Evolutionary conservation across 805 yeast genomes (phyloP).

Genomic region (Wickerhamomyces bovis): DNA sequence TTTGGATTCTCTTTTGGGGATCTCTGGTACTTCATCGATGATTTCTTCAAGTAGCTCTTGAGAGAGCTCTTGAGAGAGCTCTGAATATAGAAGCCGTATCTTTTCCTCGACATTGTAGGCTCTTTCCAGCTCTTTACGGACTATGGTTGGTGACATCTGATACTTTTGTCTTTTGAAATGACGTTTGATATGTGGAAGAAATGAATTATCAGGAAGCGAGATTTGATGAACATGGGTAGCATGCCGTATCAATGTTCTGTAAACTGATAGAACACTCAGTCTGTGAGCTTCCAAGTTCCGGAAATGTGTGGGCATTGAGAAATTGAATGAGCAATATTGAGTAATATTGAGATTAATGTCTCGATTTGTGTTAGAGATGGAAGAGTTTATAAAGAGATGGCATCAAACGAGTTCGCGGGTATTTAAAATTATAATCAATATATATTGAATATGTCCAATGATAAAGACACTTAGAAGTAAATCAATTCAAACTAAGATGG

Average conservation of each 20-base stretch:
- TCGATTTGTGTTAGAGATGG: no score
- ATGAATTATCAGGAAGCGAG: not conserved
- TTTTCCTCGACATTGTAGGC: slow-evolving; percentile 12
- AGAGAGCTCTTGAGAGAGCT: not conserved
- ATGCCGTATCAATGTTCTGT: slow-evolving; percentile 27
- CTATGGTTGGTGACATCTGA: slow-evolving; percentile 17
- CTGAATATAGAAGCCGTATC: slow-evolving; percentile 5
- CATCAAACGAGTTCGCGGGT: not conserved
- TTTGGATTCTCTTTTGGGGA: not conserved
- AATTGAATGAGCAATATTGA: no score
- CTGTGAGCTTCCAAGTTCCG: slow-evolving; percentile 23
- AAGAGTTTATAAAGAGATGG: no score
- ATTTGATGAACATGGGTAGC: slow-evolving; percentile 8
- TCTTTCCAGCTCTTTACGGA: slow-evolving; percentile 5
- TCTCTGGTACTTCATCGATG: not conserved
- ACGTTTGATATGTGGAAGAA: not conserved
- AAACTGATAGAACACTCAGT: slow-evolving; percentile 24
- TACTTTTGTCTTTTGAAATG: slow-evolving; percentile 10
- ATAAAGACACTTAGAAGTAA: no score
- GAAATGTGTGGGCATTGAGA: slow-evolving; percentile 26
- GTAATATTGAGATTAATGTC: no score
- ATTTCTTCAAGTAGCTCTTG: not conserved
- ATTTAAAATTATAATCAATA: no score
- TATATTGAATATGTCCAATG: no score
- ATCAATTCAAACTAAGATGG: not conserved